Evolutionary conservation across 163 green algal species (phyloP), one percentile per base, ranked within the genome.

Genomic region (Scenedesmus sp.): DNA sequence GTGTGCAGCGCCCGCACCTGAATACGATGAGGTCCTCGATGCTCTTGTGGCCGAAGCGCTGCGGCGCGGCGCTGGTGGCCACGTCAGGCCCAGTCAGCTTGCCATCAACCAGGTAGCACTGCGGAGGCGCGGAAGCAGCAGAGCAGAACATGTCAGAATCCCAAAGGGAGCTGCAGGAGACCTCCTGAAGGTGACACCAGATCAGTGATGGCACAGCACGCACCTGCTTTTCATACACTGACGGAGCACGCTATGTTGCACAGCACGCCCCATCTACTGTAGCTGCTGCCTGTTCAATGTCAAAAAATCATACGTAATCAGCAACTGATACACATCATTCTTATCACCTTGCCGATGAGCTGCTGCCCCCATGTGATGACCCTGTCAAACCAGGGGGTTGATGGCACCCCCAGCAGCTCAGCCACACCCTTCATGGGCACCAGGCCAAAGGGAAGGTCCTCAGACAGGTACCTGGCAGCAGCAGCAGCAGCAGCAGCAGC

Each of bases 361-460:
- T 78, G 18, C 53, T 88, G 82, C 9, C 49, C 82, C 82, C 82
- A 88, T 33, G n/a, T 88, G 82, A 88, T 88, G 49, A 88, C 53
- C 49, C 30, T 30, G 82, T 88, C 82, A 7, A 88, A 53, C 44
- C 53, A 53, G 30, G 82, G 82, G 35, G 53, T 79, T 15, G 53
- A 53, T 22, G 33, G 33, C 51, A 88, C 82, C 22, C 82, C 82
- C 51, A 88, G 53, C 33, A 88, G 35, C 53, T 88, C 82, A 49
- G 82, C 82, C 44, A 88, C 51, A 37, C 82, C 82, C 44, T 51
- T 68, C 49, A 88, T 46, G 0, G 82, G 49, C 82, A 88, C 82
- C 51, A 88, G 82, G 37, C 82, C 82, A 51, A 46, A 88, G 2
- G 82, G 82, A n/a, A 88, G 44, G 82, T 88, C 82, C 82, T 88